A percentile compares a stretch with the other conserved stretches of the same genome.
Conservation (phyloP, 345 rosid genomes). For the Melaleuca quinquenervia region DNA sequence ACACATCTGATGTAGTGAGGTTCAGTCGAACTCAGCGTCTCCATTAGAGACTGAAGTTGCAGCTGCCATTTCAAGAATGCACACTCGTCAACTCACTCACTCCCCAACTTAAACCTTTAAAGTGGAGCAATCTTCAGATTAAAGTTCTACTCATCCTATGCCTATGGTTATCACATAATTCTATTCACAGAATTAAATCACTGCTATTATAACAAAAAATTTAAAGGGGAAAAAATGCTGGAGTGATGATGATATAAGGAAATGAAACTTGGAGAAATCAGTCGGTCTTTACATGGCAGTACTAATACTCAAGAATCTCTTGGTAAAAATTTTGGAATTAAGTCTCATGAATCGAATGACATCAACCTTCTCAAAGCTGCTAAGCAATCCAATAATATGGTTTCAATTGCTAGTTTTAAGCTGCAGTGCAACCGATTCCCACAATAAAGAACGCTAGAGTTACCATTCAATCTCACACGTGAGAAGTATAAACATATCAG, state of each 20-base stretch:
- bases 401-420: neutral
- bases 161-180: neutral
- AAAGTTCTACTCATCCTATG: neutral
- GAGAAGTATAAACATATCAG: neutral
- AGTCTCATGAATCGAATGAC: neutral
- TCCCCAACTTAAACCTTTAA: neutral
- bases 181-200: neutral
- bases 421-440: neutral
- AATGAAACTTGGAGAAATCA: neutral
- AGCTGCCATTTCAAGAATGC: slow-evolving; percentile 40
- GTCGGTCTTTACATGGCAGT: neutral
- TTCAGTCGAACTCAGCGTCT: slow-evolving; percentile 73
- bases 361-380: neutral
- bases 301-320: neutral
- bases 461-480: neutral
- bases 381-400: neutral
- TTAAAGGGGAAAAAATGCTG: neutral
- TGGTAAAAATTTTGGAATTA: neutral
- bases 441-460: neutral
- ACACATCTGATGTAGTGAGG: slow-evolving; percentile 99
- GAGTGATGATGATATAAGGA: neutral
- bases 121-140: neutral
- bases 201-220: neutral
- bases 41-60: slow-evolving; percentile 99
- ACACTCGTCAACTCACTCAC: neutral